Percentiles rank a stretch among this genome's conserved stretches.
These are phyloP conservation scores for Scheffersomyces titani DNA, from an alignment of 1,139 yeast species.

Conservation along the genomic window DNA sequence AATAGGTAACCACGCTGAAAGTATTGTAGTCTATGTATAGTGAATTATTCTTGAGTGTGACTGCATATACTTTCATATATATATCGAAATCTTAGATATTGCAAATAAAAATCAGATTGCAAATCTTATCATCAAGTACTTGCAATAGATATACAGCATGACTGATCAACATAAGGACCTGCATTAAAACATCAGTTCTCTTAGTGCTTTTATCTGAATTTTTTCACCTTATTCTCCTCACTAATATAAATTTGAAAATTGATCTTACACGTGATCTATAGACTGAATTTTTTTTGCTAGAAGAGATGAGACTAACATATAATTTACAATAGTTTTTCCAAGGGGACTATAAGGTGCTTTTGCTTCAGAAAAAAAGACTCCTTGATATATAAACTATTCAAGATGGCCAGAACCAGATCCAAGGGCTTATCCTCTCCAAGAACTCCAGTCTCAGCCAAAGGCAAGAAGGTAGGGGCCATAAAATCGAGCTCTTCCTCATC, in stretches of 20 bases:
- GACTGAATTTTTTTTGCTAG: background rate
- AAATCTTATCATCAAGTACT: background rate
- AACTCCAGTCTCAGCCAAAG: constrained; percentile 14
- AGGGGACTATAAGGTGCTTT: background rate
- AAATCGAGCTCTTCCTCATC: constrained; percentile 17
- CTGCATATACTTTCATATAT: background rate
- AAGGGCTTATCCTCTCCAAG: constrained; percentile 14
- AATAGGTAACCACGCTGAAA: background rate
- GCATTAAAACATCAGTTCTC: background rate
- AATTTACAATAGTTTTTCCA: background rate
- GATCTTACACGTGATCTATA: background rate
- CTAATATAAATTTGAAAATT: no score
- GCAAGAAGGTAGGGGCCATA: constrained; percentile 11
- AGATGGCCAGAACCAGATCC: constrained; percentile 19
- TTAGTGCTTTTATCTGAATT: no score
- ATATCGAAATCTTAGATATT: background rate
- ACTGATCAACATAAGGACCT: background rate
- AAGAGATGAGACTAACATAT: background rate
- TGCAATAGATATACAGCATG: background rate
- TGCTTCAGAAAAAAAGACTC: background rate
- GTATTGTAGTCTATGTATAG: background rate
- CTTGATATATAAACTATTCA: background rate
- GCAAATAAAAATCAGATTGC: background rate
- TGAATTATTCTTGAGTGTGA: background rate
- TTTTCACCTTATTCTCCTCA: background rate